Evolutionary conservation across 164 flowering plant species (phyloP).

Genomic region (Akebia trifoliata): DNA sequence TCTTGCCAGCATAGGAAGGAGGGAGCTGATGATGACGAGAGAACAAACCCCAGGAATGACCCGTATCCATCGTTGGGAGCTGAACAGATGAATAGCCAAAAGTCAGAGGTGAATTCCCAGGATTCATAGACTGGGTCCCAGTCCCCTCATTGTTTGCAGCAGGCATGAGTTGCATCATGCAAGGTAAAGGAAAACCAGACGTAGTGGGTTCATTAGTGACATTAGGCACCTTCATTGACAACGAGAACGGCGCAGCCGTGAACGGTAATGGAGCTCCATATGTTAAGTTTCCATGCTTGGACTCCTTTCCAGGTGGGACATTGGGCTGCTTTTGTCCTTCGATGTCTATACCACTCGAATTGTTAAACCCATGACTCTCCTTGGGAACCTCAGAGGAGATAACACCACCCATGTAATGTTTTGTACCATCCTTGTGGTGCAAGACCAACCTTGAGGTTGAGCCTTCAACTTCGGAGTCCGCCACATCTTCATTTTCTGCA

Average conservation of each 20-base stretch:
- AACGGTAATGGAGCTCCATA: slow-evolving; percentile 39
- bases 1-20: slow-evolving; percentile 41
- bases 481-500: slow-evolving; percentile 90
- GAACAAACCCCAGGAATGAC: slow-evolving; percentile 42
- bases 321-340: slow-evolving; percentile 41
- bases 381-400: slow-evolving; percentile 34
- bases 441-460: slow-evolving; percentile 50
- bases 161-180: slow-evolving; percentile 41
- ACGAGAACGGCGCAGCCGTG: slow-evolving; percentile 34
- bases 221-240: slow-evolving; percentile 37
- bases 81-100: slow-evolving; percentile 73
- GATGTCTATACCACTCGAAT: slow-evolving; percentile 28
- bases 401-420: slow-evolving; percentile 27
- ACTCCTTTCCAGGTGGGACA: slow-evolving; percentile 36
- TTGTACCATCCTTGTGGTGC: slow-evolving; percentile 44
- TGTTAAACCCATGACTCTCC: slow-evolving; percentile 34
- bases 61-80: slow-evolving; percentile 64
- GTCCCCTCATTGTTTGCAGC: slow-evolving; percentile 42
- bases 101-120: slow-evolving; percentile 46
- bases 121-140: slow-evolving; percentile 30
- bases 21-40: slow-evolving; percentile 48
- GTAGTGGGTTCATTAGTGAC: slow-evolving; percentile 25
- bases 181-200: slow-evolving; percentile 35
- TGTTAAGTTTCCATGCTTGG: slow-evolving; percentile 28
- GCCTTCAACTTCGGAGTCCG: slow-evolving; percentile 78